Conservation (phyloP, 1,284 basidiomycete species). For the Pseudozyma pruni region DNA sequence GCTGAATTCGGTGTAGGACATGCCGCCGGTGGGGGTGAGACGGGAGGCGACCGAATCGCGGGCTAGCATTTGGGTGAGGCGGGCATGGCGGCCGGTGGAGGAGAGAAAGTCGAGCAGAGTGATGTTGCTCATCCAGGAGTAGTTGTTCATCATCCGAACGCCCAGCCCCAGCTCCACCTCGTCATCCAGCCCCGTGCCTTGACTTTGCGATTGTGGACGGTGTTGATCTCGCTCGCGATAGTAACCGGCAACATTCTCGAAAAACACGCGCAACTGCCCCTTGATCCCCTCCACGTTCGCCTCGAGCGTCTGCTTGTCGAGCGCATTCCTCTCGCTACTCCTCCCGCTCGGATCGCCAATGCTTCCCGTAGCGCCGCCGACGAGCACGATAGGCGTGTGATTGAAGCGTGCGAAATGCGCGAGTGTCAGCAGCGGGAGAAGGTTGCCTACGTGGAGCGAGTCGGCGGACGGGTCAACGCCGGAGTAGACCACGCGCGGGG, state of each 20-base stretch:
- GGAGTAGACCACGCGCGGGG: constrained; percentile 76
- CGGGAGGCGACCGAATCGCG: constrained; percentile 81
- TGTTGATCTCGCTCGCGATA: constrained; percentile 11
- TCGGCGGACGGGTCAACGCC: constrained; percentile 92
- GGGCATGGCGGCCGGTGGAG: constrained; percentile 80
- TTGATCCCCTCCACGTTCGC: constrained; percentile 78
- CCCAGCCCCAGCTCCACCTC: constrained; percentile 19
- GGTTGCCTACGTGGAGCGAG: constrained; percentile 91
- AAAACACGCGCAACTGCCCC: constrained; percentile 78
- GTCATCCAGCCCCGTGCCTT: neutral
- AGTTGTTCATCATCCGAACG: constrained; percentile 76
- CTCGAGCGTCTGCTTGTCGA: constrained; percentile 74
- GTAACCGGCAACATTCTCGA: constrained; percentile 75
- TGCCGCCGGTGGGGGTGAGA: constrained; percentile 70
- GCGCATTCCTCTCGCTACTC: constrained; percentile 80
- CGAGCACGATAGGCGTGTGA: constrained; percentile 71
- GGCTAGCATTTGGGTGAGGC: constrained; percentile 89
- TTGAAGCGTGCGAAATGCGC: constrained; percentile 87
- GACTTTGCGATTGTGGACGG: neutral
- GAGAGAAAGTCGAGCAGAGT: constrained; percentile 86
- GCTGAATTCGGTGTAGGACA: constrained; percentile 96
- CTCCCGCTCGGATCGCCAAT: constrained; percentile 96
- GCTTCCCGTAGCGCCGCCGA: constrained; percentile 94
- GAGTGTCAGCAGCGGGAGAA: constrained; percentile 85
- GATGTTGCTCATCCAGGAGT: constrained; percentile 81